Evolutionary conservation across 371 early-diverging fungal species (phyloP).

Genomic region (Mucor saturninus): DNA sequence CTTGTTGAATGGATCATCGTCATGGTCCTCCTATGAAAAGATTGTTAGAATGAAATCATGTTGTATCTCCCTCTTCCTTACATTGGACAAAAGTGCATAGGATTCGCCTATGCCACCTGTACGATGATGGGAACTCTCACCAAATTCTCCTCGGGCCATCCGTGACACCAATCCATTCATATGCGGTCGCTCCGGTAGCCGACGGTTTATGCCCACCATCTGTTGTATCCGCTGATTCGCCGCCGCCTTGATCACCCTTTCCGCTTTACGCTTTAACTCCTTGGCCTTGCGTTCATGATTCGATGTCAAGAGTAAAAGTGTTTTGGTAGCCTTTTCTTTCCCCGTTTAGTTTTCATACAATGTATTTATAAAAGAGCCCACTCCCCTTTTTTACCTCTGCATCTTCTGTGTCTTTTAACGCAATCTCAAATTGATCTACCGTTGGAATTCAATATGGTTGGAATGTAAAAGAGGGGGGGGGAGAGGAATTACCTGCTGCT

Average conservation of each 20-base stretch:
- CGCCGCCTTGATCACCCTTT: slow-evolving; percentile 15
- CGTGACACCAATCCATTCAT: slow-evolving; percentile 16
- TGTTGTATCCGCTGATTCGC: slow-evolving; percentile 16
- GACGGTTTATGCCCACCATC: slow-evolving; percentile 8
- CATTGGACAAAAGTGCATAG: slow-evolving; percentile 29
- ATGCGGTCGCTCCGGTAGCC: slow-evolving; percentile 11
- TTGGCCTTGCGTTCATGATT: slow-evolving; percentile 27
- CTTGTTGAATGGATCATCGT: slow-evolving; percentile 81
- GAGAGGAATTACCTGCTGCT: slow-evolving; percentile 39
- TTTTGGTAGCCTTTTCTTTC: slow-evolving; percentile 21
- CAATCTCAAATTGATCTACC: slow-evolving; percentile 27
- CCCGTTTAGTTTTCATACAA: neutral
- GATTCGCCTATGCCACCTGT: slow-evolving; percentile 26
- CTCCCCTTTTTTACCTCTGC: slow-evolving; percentile 16
- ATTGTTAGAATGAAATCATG: neutral
- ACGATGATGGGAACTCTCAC: slow-evolving; percentile 10
- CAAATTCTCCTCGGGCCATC: slow-evolving; percentile 11
- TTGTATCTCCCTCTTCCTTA: neutral
- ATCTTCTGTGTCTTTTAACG: slow-evolving; percentile 27
- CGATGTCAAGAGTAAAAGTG: slow-evolving; percentile 20
- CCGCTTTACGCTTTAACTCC: slow-evolving; percentile 23
- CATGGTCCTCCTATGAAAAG: slow-evolving; percentile 32
- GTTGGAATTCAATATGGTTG: too few species aligned
- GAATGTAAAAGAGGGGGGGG: neutral
- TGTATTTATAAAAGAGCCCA: neutral